Percentiles rank a stretch among this genome's conserved stretches.
Evolutionary conservation across 1,284 basidiomycete genomes (phyloP).

Genomic region (Pascua guehoae): DNA sequence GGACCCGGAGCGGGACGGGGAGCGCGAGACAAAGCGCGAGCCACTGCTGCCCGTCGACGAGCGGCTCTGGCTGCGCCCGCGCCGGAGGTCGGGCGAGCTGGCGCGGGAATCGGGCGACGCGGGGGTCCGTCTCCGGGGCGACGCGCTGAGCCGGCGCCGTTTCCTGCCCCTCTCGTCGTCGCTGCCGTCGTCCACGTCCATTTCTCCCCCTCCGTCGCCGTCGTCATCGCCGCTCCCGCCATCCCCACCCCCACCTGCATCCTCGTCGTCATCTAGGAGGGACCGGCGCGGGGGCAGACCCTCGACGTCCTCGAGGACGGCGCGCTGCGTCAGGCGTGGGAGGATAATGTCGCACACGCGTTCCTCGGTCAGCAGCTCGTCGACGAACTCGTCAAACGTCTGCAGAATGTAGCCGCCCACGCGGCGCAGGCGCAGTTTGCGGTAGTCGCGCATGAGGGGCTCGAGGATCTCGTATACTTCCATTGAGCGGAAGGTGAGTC

Average conservation of each 20-base stretch:
- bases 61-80: constrained; percentile 14
- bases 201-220: constrained; percentile 10
- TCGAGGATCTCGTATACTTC: constrained; percentile 93
- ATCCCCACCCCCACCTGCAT: too few relatives aligned
- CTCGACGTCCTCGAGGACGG: constrained; percentile 84
- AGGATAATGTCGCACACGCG: constrained; percentile 95
- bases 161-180: constrained; percentile 1
- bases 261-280: constrained; percentile 53
- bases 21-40: constrained; percentile 44
- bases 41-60: constrained; percentile 14
- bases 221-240: constrained; percentile 12
- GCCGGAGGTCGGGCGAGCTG: constrained; percentile 27
- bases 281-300: constrained; percentile 80
- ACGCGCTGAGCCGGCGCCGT: constrained; percentile 19
- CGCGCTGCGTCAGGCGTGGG: constrained; percentile 80
- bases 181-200: constrained; percentile 13
- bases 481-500: constrained; percentile 83
- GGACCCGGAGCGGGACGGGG: constrained; percentile 34
- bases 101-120: constrained; percentile 14
- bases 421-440: constrained; percentile 77
- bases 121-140: constrained; percentile 7
- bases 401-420: constrained; percentile 76
- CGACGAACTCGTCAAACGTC: constrained; percentile 89
- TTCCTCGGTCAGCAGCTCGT: constrained; percentile 79
- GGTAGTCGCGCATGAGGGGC: constrained; percentile 87